A percentile compares a stretch with the other conserved stretches of the same genome.
phyloP scores from a whole-genome alignment of 176 grass and related monocot species.

The Cenchrus americanus region DNA sequence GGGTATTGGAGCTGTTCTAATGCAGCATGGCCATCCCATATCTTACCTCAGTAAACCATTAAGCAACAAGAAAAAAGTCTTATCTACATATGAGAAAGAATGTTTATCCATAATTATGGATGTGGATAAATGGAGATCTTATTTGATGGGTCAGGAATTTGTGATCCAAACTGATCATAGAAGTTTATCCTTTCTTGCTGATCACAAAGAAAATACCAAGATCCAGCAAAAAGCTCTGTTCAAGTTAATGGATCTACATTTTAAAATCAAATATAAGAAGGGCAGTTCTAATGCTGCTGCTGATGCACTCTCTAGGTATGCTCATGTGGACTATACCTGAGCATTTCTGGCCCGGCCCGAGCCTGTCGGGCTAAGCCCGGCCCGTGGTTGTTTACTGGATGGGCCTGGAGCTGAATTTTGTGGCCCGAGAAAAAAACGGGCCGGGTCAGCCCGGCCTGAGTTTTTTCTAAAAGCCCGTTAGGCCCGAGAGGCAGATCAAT shows the following conservation, averaged over 20 bases:
- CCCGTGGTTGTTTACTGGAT: too few relatives aligned
- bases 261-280: rapidly evolving
- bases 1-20: not conserved
- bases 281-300: not conserved
- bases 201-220: rapidly evolving
- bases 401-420: too few relatives aligned
- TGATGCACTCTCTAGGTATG: too few relatives aligned
- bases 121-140: not conserved
- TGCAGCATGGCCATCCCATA: not conserved
- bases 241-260: not conserved
- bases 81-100: not conserved
- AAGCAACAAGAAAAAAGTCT: rapidly evolving
- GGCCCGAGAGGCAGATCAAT: too few relatives aligned
- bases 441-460: too few relatives aligned
- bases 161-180: not conserved
- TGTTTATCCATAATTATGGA: not conserved
- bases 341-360: too few relatives aligned
- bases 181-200: rapidly evolving
- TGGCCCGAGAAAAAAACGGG: too few relatives aligned
- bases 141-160: not conserved
- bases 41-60: not conserved
- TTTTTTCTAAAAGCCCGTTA: too few relatives aligned
- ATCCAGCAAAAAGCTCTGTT: rapidly evolving
- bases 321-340: too few relatives aligned
- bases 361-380: too few relatives aligned